These are phyloP conservation scores for Kluyveromyces lactis DNA, from an alignment of 805 yeast species.

Conservation along the genomic window DNA sequence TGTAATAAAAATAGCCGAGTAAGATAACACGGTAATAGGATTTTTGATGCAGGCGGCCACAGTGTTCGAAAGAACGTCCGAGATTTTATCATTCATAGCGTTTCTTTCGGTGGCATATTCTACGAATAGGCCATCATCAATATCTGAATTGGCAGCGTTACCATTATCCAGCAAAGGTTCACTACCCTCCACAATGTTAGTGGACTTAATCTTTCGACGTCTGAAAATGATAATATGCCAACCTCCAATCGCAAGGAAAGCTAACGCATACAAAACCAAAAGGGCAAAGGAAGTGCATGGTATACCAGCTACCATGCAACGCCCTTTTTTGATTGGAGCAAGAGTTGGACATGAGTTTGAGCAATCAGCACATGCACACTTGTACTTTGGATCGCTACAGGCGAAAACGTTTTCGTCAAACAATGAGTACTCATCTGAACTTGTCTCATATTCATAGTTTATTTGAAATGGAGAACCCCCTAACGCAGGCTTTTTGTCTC, in stretches of 20 bases:
- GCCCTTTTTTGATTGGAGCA: constrained; percentile 34
- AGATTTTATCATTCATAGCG: constrained; percentile 11
- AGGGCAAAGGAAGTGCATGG: constrained; percentile 71
- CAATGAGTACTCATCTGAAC: constrained; percentile 6
- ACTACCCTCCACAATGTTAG: constrained; percentile 8
- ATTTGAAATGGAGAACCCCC: constrained; percentile 97
- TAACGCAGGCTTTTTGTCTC: constrained; percentile 86
- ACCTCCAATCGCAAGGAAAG: constrained; percentile 21
- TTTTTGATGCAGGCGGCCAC: constrained; percentile 54
- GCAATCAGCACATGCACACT: constrained; percentile 91
- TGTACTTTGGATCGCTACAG: constrained; percentile 58
- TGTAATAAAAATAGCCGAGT: constrained; percentile 33
- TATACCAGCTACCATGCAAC: constrained; percentile 50
- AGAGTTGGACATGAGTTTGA: constrained; percentile 68
- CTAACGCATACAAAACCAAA: constrained; percentile 38
- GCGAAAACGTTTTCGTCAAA: constrained; percentile 20
- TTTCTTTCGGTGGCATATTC: constrained; percentile 14
- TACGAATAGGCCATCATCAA: constrained; percentile 13
- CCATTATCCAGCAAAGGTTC: constrained; percentile 21
- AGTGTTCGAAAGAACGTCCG: constrained; percentile 36
- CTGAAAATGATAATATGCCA: constrained; percentile 17
- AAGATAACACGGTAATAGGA: constrained; percentile 47
- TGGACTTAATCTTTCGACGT: constrained; percentile 21
- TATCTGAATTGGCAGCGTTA: constrained; percentile 1
- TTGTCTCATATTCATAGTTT: constrained; percentile 49